Base-by-base conservation (phyloP, 768 basidiomycete species). In the Floccularia luteovirens region DNA sequence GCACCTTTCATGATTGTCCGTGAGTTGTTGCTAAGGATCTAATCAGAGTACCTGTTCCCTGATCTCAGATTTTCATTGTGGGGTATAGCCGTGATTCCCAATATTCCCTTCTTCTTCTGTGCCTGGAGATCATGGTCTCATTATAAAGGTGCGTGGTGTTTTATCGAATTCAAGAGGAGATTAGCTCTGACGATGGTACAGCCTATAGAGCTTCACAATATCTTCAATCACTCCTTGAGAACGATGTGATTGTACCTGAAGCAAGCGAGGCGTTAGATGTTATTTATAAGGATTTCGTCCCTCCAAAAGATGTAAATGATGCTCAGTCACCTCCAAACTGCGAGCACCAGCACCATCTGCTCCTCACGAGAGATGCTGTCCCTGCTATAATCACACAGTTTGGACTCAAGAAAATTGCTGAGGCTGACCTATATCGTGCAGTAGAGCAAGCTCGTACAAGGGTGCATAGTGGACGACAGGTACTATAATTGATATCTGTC, bases 41-140 rank as follows among this genome's bases (percentile, higher is more conserved):
- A 17, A 41, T 19, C 31, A 10, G 31, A 19, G 23, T n/a, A 30
- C 27, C 14, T 5, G 11, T 33, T 31, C 20, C 23, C 34, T 39
- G n/a, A 21, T 36, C 16, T 13, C 11, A 30, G 6, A 19, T 43
- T 7, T 43, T 10, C 4, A 31, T 36, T 17, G 13, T 14, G 23
- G 27, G 24, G 24, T 20, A 19, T 36, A 90, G 87, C 87, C 19
- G 54, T 90, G 31, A 76, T 90, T 59, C 88, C 87, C 22, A 90
- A 90, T 55, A 58, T 90, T 16, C 87, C 87, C 0, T 82, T 90
- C 56, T 87, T 90, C 64, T 90, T 85, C 59, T 88, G 84, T 49
- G 74, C 69, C 7, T 90, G 87, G 87, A 70, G 87, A 31, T 79
- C 84, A 31, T 90, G 86, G 86, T 82, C 79, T 28, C 87, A 90